Percentiles rank a stretch among this genome's conserved stretches.
Conservation (phyloP, 2,329 filamentous ascomycete genomes). For the Aspergillus cejpii region DNA sequence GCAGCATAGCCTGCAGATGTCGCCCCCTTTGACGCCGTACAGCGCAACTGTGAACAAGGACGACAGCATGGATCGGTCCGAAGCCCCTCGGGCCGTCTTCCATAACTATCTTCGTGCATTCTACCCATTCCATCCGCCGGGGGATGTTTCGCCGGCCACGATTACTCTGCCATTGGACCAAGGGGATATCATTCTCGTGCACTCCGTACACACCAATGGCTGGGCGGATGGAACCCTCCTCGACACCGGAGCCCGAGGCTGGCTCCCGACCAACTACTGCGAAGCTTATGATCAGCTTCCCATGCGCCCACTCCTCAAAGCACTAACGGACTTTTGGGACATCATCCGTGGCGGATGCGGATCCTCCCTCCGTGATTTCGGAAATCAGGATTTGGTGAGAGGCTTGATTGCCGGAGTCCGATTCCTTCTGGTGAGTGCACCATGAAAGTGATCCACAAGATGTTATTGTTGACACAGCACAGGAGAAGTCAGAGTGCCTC, state of each 20-base stretch:
- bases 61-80: conserved; percentile 43
- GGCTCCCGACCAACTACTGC: conserved; percentile 98
- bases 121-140: conserved; percentile 80
- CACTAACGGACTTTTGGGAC: conserved; percentile 88
- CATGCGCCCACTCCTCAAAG: conserved; percentile 76
- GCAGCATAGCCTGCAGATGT: conserved; percentile 53
- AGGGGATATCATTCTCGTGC: conserved; percentile 86
- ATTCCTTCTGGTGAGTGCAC: conserved; percentile 67
- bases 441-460: not conserved
- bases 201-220: conserved; percentile 95
- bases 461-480: conserved; percentile 2
- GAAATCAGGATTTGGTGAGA: conserved; percentile 88
- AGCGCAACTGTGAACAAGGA: conserved; percentile 49
- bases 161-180: conserved; percentile 83
- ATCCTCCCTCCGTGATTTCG: conserved; percentile 70
- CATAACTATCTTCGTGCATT: conserved; percentile 93
- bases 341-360: conserved; percentile 70
- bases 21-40: conserved; percentile 66
- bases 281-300: conserved; percentile 86
- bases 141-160: conserved; percentile 70
- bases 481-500: conserved; percentile 85
- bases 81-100: conserved; percentile 59
- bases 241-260: conserved; percentile 77
- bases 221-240: conserved; percentile 96
- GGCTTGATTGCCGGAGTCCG: conserved; percentile 90